Evolutionary conservation across 2,329 filamentous ascomycete genomes (phyloP).

Genomic region (Exserohilum rostratum): DNA sequence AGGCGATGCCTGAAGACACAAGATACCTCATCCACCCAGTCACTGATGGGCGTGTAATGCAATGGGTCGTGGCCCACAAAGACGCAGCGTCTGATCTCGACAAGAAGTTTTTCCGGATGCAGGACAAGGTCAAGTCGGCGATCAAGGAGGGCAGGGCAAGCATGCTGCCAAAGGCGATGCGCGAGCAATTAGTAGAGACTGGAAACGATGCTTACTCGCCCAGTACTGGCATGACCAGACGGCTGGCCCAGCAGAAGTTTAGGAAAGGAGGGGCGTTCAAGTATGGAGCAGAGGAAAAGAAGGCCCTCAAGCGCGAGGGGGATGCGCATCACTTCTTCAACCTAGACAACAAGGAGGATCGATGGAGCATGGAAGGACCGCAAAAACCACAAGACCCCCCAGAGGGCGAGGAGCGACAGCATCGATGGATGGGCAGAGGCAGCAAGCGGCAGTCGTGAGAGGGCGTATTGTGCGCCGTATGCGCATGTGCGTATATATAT

Average conservation of each 20-base stretch:
- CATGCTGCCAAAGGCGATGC: constrained; percentile 19
- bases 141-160: constrained; percentile 14
- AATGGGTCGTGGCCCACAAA: constrained; percentile 30
- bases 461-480: neutral
- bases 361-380: no score
- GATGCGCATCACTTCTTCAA: neutral
- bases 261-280: neutral
- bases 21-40: constrained; percentile 28
- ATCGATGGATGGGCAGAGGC: neutral
- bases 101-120: constrained; percentile 19
- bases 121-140: constrained; percentile 12
- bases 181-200: constrained; percentile 1
- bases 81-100: constrained; percentile 6
- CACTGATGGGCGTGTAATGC: constrained; percentile 26
- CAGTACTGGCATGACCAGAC: constrained; percentile 10
- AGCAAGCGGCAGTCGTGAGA: neutral
- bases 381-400: no score
- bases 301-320: neutral
- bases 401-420: neutral
- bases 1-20: constrained; percentile 35
- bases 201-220: constrained; percentile 9
- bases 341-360: neutral
- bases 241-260: constrained; percentile 3
- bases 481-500: no score
- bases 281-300: constrained; percentile 9